Base-by-base conservation (phyloP, 2,329 filamentous ascomycete species). In the Hyphodiscus sp. region DNA sequence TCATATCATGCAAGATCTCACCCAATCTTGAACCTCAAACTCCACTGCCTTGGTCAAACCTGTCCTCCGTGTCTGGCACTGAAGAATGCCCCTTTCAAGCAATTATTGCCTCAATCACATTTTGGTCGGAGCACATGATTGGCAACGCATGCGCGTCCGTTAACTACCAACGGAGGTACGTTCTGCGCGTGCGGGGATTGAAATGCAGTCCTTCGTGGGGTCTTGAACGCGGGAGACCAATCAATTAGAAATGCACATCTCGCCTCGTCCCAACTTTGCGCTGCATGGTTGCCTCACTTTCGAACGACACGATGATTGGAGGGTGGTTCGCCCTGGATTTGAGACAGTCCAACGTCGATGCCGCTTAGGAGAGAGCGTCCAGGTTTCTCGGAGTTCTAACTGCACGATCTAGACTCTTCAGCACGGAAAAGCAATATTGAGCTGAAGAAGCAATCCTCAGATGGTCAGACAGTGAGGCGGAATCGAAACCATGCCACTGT, bases 91-190 rank as follows among this genome's bases (percentile, higher is more conserved):
- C 20, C 6, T 47, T 47, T 42, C 42, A 23, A 38, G 47, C 47
- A 20, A 49, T 49, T 42, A 49, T n/a, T 38, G 11, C 11, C 5
- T n/a, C 11, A 16, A 46, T 43, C 45, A 45, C 55, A 52, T 54
- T 53, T 30, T 41, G 41, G 41, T 33, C 44, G 19, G 52, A 55
- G 53, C 62, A 63, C 58, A 58, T 63, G 60, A 61, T 55, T 60
- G 51, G 47, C 52, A 51, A 19, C 42, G 47, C 45, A 58, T 65
- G 58, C 60, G 58, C 52, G 54, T 58, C 55, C 57, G 54, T 58
- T 58, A 47, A 47, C 50, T 51, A 46, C 26, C 53, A 49, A 51
- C 51, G 50, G 57, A 59, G 56, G 54, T 45, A 54, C 41, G 53
- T 19, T 38, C 53, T 62, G 58, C 59, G 58, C 41, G 49, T 58